phyloP scores from a whole-genome alignment of 1,284 basidiomycete genomes.

The Trametes sp. region DNA sequence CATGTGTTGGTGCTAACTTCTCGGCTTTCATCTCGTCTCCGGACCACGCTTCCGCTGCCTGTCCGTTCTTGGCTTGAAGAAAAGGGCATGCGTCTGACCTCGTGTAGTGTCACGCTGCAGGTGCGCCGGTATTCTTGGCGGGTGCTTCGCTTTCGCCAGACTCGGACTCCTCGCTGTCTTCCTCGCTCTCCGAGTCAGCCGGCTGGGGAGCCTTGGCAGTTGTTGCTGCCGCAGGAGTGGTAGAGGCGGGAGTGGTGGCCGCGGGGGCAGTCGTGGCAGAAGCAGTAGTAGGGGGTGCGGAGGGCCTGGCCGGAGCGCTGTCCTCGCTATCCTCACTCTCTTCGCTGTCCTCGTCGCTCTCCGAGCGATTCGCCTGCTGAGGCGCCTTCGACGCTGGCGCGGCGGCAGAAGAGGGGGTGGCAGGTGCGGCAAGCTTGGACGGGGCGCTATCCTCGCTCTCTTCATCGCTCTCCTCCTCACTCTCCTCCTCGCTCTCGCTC shows the following conservation, averaged over 20 bases:
- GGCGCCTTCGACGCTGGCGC: constrained; percentile 11
- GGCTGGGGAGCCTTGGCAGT: constrained; percentile 27
- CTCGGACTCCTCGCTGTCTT: constrained; percentile 24
- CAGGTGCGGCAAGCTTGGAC: background rate
- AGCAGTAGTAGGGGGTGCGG: background rate
- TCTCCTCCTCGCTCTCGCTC: constrained; percentile 16
- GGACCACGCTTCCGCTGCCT: no score
- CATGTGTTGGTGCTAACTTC: constrained; percentile 17
- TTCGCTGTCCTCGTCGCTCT: background rate
- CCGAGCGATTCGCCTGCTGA: background rate
- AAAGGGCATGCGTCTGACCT: background rate
- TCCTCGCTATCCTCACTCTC: background rate
- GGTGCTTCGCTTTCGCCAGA: constrained; percentile 18
- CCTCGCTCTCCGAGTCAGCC: constrained; percentile 35
- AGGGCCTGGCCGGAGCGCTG: constrained; percentile 19
- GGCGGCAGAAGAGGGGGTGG: background rate
- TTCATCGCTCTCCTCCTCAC: constrained; percentile 54
- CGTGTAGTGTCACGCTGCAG: constrained; percentile 9
- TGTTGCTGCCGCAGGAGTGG: constrained; percentile 12
- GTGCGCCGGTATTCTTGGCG: constrained; percentile 1
- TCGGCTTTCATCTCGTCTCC: background rate
- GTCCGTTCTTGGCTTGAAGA: background rate
- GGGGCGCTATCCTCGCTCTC: constrained; percentile 43
- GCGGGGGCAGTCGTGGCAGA: no score
- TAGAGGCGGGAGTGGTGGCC: background rate